A percentile compares a stretch with the other conserved stretches of the same genome.
These are phyloP conservation scores for Chlorella ohadii DNA, from an alignment of 139 green algal species.

Conservation along the genomic window DNA sequence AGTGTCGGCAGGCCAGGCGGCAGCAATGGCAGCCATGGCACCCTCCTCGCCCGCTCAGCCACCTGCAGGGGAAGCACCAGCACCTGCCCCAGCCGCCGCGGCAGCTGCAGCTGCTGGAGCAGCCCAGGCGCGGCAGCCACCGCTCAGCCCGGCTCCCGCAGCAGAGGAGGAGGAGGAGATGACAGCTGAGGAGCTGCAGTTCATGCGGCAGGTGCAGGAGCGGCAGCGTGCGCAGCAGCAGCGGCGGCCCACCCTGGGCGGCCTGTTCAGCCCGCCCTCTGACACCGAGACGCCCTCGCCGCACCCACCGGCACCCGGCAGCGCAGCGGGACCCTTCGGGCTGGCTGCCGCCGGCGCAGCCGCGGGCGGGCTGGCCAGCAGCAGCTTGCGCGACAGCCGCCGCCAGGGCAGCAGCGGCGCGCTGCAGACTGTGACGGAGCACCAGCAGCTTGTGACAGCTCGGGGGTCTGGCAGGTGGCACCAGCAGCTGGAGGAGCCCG, in stretches of 20 bases:
- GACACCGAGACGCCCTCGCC: not conserved
- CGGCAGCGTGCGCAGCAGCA: conserved; percentile 9
- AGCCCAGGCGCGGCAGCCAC: not conserved
- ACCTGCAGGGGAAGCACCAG: not conserved
- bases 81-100: not conserved
- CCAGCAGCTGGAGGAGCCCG: not conserved
- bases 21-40: not conserved
- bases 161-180: not conserved
- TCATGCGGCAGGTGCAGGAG: conserved; percentile 16
- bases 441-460: not conserved
- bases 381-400: not conserved
- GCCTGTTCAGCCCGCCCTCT: not conserved
- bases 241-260: conserved; percentile 8
- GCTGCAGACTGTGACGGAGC: conserved; percentile 8
- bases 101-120: not conserved
- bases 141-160: no score
- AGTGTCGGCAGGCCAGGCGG: not conserved
- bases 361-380: no score
- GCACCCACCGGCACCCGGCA: no score
- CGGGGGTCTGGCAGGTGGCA: not conserved
- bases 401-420: not conserved
- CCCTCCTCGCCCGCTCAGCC: not conserved
- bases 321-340: no score
- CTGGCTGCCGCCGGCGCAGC: not conserved
- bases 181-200: not conserved